Evolutionary conservation across 1,284 basidiomycete species (phyloP), one percentile per base, ranked within the genome.

Genomic region (Ceratobasidium sp.): DNA sequence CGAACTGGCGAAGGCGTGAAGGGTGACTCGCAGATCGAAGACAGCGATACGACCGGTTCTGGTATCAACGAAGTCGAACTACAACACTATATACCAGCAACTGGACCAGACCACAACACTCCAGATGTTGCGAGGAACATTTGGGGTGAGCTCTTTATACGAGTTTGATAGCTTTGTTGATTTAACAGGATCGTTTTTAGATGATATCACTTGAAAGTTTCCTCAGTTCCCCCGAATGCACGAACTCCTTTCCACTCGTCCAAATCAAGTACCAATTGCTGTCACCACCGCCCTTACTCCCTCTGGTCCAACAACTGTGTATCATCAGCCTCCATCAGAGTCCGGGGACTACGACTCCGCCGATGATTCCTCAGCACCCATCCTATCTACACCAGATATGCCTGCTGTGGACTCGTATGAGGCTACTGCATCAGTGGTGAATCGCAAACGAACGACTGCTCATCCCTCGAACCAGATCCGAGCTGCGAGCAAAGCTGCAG

Each of bases 261-360:
- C 47, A 49, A 49, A 49, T n/a, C 47, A 49, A n/a, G 47, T 49
- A 7, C 47, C 47, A 49, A 49, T 49, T 49, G 47, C 47, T 6
- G 18, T 49, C 7, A 49, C 47, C 7, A 49, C 47, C 18, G 47
- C 47, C 6, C 47, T 49, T 23, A 49, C 47, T 7, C 47, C 47
- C 5, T 49, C 18, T 49, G 47, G 47, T 23, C 47, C 47, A 16
- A n/a, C 7, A 6, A 49, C 47, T 8, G 47, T 49, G 6, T n/a
- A n/a, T 5, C 47, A 49, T n/a, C 47, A 49, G 47, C 47, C 47
- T n/a, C 47, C 47, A 49, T 49, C 47, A 7, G 18, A 49, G 18
- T 49, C 47, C 8, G 47, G 23, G 23, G 47, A n/a, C 23, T 7
- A n/a, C 47, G 18, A 49, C 7, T 16, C 7, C 6, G 47, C 18